These are phyloP conservation scores for Vanilla planifolia DNA, from an alignment of 106 monocot genomes.

Conservation along the genomic window DNA sequence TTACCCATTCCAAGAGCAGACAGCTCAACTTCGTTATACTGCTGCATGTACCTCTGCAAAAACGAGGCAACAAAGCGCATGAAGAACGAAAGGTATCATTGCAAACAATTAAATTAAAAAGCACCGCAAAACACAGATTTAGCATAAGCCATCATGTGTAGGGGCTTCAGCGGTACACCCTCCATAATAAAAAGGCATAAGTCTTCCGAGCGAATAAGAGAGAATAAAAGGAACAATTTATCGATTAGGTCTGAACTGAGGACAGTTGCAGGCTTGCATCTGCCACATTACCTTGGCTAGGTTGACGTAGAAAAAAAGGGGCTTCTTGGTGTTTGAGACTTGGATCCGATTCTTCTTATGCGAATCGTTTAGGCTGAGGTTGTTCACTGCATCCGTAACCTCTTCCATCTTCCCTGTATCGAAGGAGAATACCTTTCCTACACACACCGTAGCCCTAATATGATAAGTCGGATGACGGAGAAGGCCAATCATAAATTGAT, in stretches of 20 bases:
- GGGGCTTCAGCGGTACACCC: background rate
- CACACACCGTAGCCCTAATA: no score
- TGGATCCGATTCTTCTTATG: constrained; percentile 80
- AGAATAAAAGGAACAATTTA: background rate
- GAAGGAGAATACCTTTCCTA: no score
- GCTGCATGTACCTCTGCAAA: constrained; percentile 18
- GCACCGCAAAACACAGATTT: background rate
- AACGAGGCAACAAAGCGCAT: background rate
- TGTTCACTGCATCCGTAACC: background rate
- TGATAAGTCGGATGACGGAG: no score
- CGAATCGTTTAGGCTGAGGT: constrained; percentile 11
- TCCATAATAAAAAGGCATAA: background rate
- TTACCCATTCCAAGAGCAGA: constrained; percentile 21
- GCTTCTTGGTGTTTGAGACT: constrained; percentile 92
- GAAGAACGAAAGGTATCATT: background rate
- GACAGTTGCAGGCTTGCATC: background rate
- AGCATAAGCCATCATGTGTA: background rate
- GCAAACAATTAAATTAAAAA: background rate
- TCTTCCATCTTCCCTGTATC: constrained; percentile 7
- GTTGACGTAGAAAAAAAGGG: constrained; percentile 92
- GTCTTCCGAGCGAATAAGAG: background rate
- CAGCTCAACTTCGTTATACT: constrained; percentile 18
- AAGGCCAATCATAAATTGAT: no score
- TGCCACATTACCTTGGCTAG: constrained; percentile 61
- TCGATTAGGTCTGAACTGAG: background rate